phyloP scores from a whole-genome alignment of 352 stramenopile species.

The Phytophthora chlamydospora region DNA sequence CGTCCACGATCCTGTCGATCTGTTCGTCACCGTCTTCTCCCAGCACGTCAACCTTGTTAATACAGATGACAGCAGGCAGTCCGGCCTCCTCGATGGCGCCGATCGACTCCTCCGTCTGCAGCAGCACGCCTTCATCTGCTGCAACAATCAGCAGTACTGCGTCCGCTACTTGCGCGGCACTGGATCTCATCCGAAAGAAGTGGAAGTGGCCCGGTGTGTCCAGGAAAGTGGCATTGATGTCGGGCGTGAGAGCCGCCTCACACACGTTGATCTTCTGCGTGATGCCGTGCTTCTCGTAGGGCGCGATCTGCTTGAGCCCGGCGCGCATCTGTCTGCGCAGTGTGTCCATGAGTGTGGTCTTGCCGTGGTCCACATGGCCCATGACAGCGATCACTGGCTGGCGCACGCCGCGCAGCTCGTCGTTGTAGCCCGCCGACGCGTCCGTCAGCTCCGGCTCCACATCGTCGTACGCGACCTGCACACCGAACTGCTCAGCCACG shows the following conservation, averaged over 20 bases:
- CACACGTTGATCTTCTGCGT: constrained; percentile 99
- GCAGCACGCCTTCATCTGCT: constrained; percentile 97
- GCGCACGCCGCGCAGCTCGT: constrained; percentile 46
- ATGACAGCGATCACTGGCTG: constrained; percentile 99
- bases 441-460: constrained; percentile 58
- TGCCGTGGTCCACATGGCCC: constrained; percentile 99
- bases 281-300: constrained; percentile 97
- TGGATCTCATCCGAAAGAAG: constrained; percentile 98
- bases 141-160: constrained; percentile 97
- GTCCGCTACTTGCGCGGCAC: constrained; percentile 97
- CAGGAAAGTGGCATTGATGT: constrained; percentile 94
- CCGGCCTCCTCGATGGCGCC: constrained; percentile 80
- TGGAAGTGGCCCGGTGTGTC: constrained; percentile 99
- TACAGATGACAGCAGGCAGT: constrained; percentile 77
- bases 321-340: constrained; percentile 76
- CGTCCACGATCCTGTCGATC: constrained; percentile 53
- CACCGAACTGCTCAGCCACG: constrained; percentile 52
- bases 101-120: constrained; percentile 98
- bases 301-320: constrained; percentile 72
- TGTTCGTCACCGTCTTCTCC: constrained; percentile 36
- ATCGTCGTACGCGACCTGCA: constrained; percentile 60
- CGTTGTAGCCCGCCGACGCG: constrained; percentile 12
- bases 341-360: constrained; percentile 99
- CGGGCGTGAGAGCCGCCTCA: constrained; percentile 87
- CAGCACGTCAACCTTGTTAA: constrained; percentile 91